Evolutionary conservation across 2,329 filamentous ascomycete species (phyloP).

Genomic region (Monosporascus sp.): DNA sequence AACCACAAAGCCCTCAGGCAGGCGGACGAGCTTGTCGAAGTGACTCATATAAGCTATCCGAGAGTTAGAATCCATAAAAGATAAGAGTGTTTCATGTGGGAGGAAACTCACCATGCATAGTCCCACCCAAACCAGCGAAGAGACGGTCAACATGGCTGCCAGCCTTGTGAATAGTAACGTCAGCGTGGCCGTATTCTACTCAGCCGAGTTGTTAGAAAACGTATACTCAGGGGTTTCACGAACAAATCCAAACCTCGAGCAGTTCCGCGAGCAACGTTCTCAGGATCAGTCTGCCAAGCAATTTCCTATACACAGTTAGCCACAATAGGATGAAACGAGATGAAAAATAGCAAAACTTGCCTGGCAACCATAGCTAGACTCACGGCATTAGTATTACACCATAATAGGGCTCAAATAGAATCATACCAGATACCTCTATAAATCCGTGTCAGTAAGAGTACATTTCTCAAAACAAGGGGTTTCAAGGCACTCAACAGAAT

Average conservation of each 20-base stretch:
- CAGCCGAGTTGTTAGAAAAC: slow-evolving; percentile 5
- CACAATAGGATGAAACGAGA: too few relatives aligned
- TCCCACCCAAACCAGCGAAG: slow-evolving; percentile 68
- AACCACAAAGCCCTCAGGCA: slow-evolving; percentile 68
- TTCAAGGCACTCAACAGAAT: slow-evolving; percentile 33
- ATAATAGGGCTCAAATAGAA: slow-evolving; percentile 22
- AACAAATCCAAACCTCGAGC: slow-evolving; percentile 34
- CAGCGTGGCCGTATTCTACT: slow-evolving; percentile 65
- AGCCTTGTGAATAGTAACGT: slow-evolving; percentile 56
- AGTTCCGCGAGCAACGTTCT: slow-evolving; percentile 64
- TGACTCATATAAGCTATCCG: slow-evolving; percentile 94
- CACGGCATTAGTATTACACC: slow-evolving; percentile 24
- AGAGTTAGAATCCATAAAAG: too few relatives aligned
- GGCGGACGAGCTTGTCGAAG: slow-evolving; percentile 72
- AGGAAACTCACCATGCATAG: too few relatives aligned
- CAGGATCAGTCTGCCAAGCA: slow-evolving; percentile 60
- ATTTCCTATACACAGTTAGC: too few relatives aligned
- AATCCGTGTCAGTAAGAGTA: slow-evolving; percentile 8
- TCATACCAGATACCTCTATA: slow-evolving; percentile 23
- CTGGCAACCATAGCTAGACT: slow-evolving; percentile 45
- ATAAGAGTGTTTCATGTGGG: too few relatives aligned
- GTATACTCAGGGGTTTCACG: neutral
- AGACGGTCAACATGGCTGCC: slow-evolving; percentile 67
- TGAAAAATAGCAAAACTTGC: too few relatives aligned
- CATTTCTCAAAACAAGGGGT: too few relatives aligned